These are phyloP conservation scores for Entomortierella parvispora DNA, from an alignment of 192 early-diverging fungal genomes.

Conservation along the genomic window DNA sequence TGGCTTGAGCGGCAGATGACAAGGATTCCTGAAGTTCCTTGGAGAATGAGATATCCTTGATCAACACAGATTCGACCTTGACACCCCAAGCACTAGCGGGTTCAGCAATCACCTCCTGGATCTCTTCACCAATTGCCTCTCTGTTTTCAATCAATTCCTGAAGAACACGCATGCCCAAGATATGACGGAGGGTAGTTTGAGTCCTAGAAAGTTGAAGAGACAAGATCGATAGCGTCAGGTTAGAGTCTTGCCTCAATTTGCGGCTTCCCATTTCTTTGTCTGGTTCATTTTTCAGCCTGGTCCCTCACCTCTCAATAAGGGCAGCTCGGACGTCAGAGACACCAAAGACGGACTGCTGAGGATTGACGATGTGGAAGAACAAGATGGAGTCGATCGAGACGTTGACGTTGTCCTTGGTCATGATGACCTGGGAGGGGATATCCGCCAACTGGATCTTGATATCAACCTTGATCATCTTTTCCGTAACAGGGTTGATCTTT, in stretches of 20 bases:
- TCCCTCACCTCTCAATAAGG: slow-evolving; percentile 75
- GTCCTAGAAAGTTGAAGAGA: slow-evolving; percentile 55
- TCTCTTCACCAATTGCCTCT: slow-evolving; percentile 86
- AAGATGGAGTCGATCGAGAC: slow-evolving; percentile 85
- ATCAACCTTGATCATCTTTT: slow-evolving; percentile 50
- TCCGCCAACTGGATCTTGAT: slow-evolving; percentile 55
- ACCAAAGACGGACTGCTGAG: slow-evolving; percentile 78
- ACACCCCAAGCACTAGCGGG: slow-evolving; percentile 86
- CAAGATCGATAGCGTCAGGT: not conserved
- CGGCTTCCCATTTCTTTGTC: not conserved
- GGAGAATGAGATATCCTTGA: slow-evolving; percentile 87
- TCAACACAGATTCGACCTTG: slow-evolving; percentile 79
- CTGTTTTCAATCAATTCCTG: slow-evolving; percentile 94
- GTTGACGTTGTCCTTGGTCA: slow-evolving; percentile 91
- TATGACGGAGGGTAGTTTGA: slow-evolving; percentile 89
- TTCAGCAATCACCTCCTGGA: slow-evolving; percentile 82
- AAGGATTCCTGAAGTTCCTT: slow-evolving; percentile 83
- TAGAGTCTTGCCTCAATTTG: not conserved
- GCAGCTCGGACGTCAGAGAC: slow-evolving; percentile 83
- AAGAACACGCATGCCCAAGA: slow-evolving; percentile 81
- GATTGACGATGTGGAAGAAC: slow-evolving; percentile 83
- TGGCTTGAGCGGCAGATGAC: slow-evolving; percentile 88
- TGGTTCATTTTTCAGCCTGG: not conserved
- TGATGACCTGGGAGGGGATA: slow-evolving; percentile 74
- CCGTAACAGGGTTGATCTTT: slow-evolving; percentile 60